Conservation (phyloP, 1,139 yeast species). For the Kurtzmaniella quercitrusa region DNA sequence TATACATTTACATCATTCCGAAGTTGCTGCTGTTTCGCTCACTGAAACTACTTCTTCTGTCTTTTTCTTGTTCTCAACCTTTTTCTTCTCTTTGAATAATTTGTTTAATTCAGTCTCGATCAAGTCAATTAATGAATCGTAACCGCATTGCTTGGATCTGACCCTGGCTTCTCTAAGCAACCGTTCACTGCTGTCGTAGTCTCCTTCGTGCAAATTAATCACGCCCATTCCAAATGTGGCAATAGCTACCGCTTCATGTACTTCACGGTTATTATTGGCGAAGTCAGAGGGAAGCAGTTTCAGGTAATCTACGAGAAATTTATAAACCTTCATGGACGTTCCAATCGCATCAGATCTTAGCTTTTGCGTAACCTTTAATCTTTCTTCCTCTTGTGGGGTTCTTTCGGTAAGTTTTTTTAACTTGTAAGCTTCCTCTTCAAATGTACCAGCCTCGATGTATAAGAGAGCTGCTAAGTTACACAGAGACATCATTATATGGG, state of each 20-base stretch:
- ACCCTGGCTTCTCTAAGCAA: conserved; percentile 66
- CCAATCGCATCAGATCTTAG: conserved; percentile 37
- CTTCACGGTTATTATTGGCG: conserved; percentile 17
- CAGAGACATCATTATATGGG: conserved; percentile 60
- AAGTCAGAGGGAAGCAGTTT: conserved; percentile 41
- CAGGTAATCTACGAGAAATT: conserved; percentile 53
- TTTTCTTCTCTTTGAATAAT: conserved; percentile 33
- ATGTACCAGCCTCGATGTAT: conserved; percentile 66
- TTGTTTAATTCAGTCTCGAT: conserved; percentile 64
- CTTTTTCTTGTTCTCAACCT: not conserved
- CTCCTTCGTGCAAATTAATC: conserved; percentile 55
- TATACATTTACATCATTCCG: too few species aligned
- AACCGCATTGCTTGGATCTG: conserved; percentile 65
- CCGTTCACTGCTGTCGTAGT: conserved; percentile 56
- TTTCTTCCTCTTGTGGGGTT: conserved; percentile 16
- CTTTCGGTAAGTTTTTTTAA: conserved; percentile 18
- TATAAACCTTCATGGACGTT: conserved; percentile 45
- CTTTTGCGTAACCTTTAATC: conserved; percentile 14
- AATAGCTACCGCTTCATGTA: conserved; percentile 65
- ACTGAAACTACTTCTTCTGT: not conserved
- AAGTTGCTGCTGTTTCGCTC: too few species aligned
- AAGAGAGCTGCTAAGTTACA: conserved; percentile 71
- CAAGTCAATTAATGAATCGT: conserved; percentile 57
- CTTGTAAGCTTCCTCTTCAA: conserved; percentile 47
- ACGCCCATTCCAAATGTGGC: conserved; percentile 87